These are phyloP conservation scores for Xylariaceae sp. DNA, from an alignment of 2,329 filamentous ascomycete species.

Conservation along the genomic window DNA sequence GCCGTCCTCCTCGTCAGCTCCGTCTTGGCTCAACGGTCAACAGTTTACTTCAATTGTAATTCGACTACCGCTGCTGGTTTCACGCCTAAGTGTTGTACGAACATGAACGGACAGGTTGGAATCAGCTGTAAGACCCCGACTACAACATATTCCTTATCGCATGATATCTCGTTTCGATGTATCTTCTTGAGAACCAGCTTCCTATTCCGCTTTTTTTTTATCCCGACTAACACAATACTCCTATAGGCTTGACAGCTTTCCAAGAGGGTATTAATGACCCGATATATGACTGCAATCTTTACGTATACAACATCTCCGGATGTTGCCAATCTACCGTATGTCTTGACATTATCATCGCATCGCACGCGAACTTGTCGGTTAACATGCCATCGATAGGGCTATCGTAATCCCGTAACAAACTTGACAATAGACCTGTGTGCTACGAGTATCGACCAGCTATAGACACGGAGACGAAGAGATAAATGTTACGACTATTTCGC, in stretches of 20 bases:
- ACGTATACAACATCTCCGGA: slow-evolving; percentile 27
- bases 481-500: too few species aligned
- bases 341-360: background rate
- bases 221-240: background rate
- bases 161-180: background rate
- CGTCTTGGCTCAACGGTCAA: slow-evolving; percentile 8
- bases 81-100: slow-evolving; percentile 23
- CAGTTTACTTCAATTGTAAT: slow-evolving; percentile 21
- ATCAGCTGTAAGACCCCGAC: slow-evolving; percentile 21
- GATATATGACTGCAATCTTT: slow-evolving; percentile 25
- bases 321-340: slow-evolving; percentile 26
- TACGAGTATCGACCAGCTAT: slow-evolving; percentile 15
- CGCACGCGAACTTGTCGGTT: background rate
- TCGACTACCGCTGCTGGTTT: slow-evolving; percentile 19
- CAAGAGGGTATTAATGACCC: slow-evolving; percentile 21
- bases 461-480: background rate
- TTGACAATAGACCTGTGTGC: slow-evolving; percentile 24
- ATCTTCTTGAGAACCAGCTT: background rate
- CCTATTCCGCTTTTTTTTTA: too few species aligned
- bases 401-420: slow-evolving; percentile 24
- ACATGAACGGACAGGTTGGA: slow-evolving; percentile 26
- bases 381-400: slow-evolving; percentile 16
- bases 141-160: background rate
- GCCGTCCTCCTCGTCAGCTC: slow-evolving; percentile 14
- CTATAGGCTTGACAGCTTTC: slow-evolving; percentile 21